A percentile compares a stretch with the other conserved stretches of the same genome.
Conservation (phyloP, 2,329 filamentous ascomycete genomes). For the Elsinoe arachidis region DNA sequence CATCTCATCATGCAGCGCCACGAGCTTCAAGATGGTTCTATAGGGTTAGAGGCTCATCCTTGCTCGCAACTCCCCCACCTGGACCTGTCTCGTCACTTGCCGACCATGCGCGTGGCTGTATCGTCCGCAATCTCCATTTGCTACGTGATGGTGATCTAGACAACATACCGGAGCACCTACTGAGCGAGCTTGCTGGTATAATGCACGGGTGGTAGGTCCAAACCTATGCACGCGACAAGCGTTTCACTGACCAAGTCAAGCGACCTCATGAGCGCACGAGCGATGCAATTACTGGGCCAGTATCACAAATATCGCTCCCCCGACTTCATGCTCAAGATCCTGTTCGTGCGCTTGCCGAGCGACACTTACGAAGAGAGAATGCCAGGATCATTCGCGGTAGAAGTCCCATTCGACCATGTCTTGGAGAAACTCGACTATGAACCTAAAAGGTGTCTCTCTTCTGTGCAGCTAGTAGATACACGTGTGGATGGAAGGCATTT, state of each 20-base stretch:
- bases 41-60: neutral
- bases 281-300: neutral
- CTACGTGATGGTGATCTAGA: neutral
- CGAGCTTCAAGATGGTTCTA: neutral
- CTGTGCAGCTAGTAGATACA: neutral
- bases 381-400: neutral
- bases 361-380: neutral
- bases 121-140: neutral
- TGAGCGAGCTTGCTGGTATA: neutral
- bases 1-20: neutral
- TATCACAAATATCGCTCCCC: neutral
- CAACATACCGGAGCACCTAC: neutral
- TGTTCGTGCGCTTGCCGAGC: neutral
- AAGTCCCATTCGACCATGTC: neutral
- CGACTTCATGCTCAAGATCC: neutral
- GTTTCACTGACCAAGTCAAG: neutral
- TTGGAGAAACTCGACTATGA: neutral
- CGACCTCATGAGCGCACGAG: neutral
- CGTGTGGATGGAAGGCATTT: neutral
- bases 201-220: neutral
- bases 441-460: neutral
- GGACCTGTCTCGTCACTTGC: neutral
- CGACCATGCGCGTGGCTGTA: neutral
- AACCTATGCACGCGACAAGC: neutral
- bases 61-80: neutral